A percentile compares a stretch with the other conserved stretches of the same genome.
phyloP scores from a whole-genome alignment of 2,329 filamentous ascomycete species.

The Ophiocordyceps robertsii region DNA sequence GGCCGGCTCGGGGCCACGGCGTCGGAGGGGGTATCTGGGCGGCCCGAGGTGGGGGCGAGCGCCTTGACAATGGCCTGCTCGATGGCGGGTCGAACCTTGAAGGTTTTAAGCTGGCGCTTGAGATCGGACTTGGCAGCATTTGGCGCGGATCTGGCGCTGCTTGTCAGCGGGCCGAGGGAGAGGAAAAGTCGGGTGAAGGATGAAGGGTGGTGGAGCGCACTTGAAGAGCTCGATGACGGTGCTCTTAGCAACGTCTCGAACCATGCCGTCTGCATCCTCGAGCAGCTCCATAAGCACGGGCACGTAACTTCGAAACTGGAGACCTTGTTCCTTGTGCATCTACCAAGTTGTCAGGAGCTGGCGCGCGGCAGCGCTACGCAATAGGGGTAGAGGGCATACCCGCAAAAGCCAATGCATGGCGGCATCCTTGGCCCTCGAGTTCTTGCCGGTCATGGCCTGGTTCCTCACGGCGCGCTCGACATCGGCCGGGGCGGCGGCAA shows the following conservation, averaged over 20 bases:
- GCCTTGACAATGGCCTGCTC: conserved; percentile 67
- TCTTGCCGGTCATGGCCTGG: conserved; percentile 65
- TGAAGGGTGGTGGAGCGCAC: conserved; percentile 25
- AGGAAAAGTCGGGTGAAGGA: neutral
- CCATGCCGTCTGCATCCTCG: conserved; percentile 79
- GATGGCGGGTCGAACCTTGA: conserved; percentile 78
- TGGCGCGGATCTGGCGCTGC: conserved; percentile 52
- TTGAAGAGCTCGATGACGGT: conserved; percentile 79
- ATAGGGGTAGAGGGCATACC: conserved; percentile 26
- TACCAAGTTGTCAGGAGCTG: conserved; percentile 17
- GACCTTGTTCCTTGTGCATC: conserved; percentile 68
- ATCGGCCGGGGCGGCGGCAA: conserved; percentile 53
- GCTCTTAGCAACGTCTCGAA: conserved; percentile 71
- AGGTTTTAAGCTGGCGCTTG: conserved; percentile 71
- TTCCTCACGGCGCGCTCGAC: conserved; percentile 73
- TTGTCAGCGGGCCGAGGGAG: too few species aligned
- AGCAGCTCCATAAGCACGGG: conserved; percentile 71
- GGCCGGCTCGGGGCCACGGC: conserved; percentile 26
- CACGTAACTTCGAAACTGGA: conserved; percentile 76
- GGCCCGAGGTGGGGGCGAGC: conserved; percentile 40
- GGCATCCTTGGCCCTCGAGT: conserved; percentile 70
- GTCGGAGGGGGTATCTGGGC: conserved; percentile 27
- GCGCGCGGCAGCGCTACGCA: neutral
- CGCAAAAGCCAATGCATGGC: conserved; percentile 76
- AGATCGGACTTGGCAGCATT: conserved; percentile 77